Evolutionary conservation across 1,284 basidiomycete species (phyloP).

Genomic region (Singerocomus inundabilis): DNA sequence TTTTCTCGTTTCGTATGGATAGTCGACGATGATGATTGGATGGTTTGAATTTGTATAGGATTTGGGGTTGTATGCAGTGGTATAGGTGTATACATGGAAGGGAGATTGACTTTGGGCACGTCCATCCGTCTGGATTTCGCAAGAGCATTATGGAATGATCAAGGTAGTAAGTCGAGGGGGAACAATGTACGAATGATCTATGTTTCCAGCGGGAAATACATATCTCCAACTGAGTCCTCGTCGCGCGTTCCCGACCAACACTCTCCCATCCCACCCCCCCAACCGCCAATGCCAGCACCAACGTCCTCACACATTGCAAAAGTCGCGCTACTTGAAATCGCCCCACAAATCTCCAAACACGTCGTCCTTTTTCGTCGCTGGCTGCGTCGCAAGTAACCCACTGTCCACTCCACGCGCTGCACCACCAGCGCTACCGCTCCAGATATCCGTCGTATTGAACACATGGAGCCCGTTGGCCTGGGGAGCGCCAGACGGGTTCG

Average conservation of each 20-base stretch:
- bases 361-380: slow-evolving; percentile 65
- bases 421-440: slow-evolving; percentile 43
- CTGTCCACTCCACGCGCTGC: slow-evolving; percentile 21
- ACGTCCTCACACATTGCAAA: neutral
- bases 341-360: slow-evolving; percentile 81
- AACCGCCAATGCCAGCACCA: neutral
- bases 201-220: neutral
- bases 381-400: slow-evolving; percentile 38
- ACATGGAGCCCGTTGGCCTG: neutral
- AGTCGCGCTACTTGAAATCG: slow-evolving; percentile 62
- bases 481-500: too few relatives aligned
- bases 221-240: neutral
- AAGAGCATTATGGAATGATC: neutral
- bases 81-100: neutral
- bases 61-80: neutral
- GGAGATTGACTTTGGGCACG: too few relatives aligned
- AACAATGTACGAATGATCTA: neutral
- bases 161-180: neutral
- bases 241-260: neutral
- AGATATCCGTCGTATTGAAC: slow-evolving; percentile 44
- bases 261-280: neutral
- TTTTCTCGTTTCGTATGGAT: too few relatives aligned
- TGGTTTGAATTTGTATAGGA: neutral
- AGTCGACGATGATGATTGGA: too few relatives aligned
- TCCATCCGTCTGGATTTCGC: neutral